phyloP scores from a whole-genome alignment of 2,329 filamentous ascomycete species.

The Lecanicillium sp. region DNA sequence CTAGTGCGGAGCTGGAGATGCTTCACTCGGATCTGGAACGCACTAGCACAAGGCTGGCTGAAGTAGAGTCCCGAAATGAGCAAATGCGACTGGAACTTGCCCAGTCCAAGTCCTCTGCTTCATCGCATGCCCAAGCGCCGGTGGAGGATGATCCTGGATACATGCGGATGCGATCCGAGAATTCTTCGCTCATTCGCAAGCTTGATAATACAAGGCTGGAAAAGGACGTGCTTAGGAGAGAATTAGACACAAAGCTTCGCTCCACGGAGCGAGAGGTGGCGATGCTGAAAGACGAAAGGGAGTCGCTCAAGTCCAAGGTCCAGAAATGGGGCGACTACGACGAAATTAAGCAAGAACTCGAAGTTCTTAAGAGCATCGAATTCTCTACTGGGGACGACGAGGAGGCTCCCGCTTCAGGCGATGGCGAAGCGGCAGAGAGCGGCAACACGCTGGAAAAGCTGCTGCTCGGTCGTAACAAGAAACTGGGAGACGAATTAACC shows the following conservation, averaged over 20 bases:
- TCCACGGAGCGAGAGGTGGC: slow-evolving; percentile 72
- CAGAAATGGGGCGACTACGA: slow-evolving; percentile 92
- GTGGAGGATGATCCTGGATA: slow-evolving; percentile 87
- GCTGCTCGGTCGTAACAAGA: slow-evolving; percentile 89
- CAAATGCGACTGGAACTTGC: slow-evolving; percentile 85
- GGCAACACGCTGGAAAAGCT: slow-evolving; percentile 86
- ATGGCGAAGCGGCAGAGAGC: slow-evolving; percentile 32
- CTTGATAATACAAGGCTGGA: slow-evolving; percentile 79
- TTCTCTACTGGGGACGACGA: slow-evolving; percentile 88
- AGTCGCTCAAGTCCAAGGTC: slow-evolving; percentile 70
- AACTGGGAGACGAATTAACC: slow-evolving; percentile 87
- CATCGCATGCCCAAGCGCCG: slow-evolving; percentile 50
- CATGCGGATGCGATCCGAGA: slow-evolving; percentile 84
- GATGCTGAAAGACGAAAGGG: slow-evolving; percentile 71
- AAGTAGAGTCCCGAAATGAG: slow-evolving; percentile 90
- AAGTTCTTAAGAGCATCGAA: slow-evolving; percentile 96
- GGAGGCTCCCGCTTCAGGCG: slow-evolving; percentile 39
- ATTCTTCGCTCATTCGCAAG: slow-evolving; percentile 83
- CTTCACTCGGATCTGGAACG: slow-evolving; percentile 86
- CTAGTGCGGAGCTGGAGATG: slow-evolving; percentile 88
- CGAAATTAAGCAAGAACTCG: slow-evolving; percentile 89
- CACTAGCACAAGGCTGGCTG: slow-evolving; percentile 76
- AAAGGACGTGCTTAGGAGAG: slow-evolving; percentile 70
- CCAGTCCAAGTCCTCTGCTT: slow-evolving; percentile 66
- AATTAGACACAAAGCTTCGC: slow-evolving; percentile 67